Percentiles rank a stretch among this genome's conserved stretches.
phyloP scores from a whole-genome alignment of 768 basidiomycete genomes.

The Amanita pseudoporphyria region DNA sequence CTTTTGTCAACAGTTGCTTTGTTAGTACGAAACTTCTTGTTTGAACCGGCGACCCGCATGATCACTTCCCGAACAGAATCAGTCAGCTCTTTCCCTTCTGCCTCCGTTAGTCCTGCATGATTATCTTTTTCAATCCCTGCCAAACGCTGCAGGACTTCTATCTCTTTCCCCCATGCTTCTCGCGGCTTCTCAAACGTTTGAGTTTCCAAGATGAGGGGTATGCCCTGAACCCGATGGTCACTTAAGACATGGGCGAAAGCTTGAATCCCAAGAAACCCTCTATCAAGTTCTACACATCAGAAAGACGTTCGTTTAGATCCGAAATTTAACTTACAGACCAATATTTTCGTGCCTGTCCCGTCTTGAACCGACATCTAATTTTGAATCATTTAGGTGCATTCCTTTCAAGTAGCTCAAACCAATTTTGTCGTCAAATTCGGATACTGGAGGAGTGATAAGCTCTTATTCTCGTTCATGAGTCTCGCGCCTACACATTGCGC shows the following conservation, averaged over 20 bases:
- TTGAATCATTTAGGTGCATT: constrained; percentile 84
- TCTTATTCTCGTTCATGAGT: not conserved
- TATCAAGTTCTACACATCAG: constrained; percentile 16
- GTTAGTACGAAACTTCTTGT: not conserved
- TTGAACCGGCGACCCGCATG: not conserved
- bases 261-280: constrained; percentile 56
- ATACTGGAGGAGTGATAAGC: constrained; percentile 28
- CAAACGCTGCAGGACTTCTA: constrained; percentile 34
- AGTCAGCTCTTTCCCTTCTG: not conserved
- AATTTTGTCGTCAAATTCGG: constrained; percentile 55
- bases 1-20: not conserved
- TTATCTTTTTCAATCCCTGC: not conserved
- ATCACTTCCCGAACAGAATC: constrained; percentile 1
- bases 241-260: constrained; percentile 59
- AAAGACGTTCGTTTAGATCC: not conserved
- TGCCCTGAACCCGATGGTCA: constrained; percentile 55
- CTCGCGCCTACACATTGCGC: constrained; percentile 16
- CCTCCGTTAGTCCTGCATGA: not conserved
- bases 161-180: constrained; percentile 68
- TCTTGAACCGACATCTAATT: constrained; percentile 49
- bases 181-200: constrained; percentile 53
- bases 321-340: constrained; percentile 49
- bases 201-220: constrained; percentile 80
- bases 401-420: constrained; percentile 68
- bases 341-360: constrained; percentile 82